phyloP scores from a whole-genome alignment of 768 basidiomycete genomes.

The Mycena latifolia region DNA sequence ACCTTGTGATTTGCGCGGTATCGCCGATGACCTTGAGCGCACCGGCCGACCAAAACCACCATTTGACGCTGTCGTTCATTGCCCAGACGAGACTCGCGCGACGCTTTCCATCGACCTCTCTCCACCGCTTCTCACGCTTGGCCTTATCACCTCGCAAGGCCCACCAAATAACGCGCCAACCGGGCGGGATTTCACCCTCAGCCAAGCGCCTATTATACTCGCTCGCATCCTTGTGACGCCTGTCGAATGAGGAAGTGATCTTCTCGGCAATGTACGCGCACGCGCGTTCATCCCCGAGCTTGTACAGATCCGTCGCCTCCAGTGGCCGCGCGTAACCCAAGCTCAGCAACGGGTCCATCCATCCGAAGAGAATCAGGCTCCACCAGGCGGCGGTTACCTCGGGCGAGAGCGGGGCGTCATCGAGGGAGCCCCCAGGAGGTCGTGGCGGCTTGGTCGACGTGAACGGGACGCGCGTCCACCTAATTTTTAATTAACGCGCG shows the following conservation, averaged over 20 bases:
- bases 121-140: conserved; percentile 73
- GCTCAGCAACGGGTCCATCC: conserved; percentile 79
- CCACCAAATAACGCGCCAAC: conserved; percentile 70
- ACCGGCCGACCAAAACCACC: conserved; percentile 84
- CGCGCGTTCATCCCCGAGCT: conserved; percentile 72
- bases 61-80: conserved; percentile 82
- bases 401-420: conserved; percentile 72
- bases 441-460: conserved; percentile 53
- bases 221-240: conserved; percentile 64
- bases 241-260: conserved; percentile 75
- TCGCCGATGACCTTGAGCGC: conserved; percentile 72
- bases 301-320: conserved; percentile 85
- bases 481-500: conserved; percentile 7
- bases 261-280: conserved; percentile 71
- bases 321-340: conserved; percentile 87
- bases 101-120: conserved; percentile 70
- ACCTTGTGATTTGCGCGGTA: conserved; percentile 70
- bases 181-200: conserved; percentile 71
- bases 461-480: conserved; percentile 55
- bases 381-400: conserved; percentile 74
- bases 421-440: conserved; percentile 64
- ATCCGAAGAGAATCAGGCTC: conserved; percentile 73
- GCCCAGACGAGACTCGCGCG: conserved; percentile 74
- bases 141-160: conserved; percentile 63
- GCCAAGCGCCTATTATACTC: conserved; percentile 80